Evolutionary conservation across 2,329 filamentous ascomycete genomes (phyloP), one percentile per base, ranked within the genome.

Genomic region (Anthostomella pinea): DNA sequence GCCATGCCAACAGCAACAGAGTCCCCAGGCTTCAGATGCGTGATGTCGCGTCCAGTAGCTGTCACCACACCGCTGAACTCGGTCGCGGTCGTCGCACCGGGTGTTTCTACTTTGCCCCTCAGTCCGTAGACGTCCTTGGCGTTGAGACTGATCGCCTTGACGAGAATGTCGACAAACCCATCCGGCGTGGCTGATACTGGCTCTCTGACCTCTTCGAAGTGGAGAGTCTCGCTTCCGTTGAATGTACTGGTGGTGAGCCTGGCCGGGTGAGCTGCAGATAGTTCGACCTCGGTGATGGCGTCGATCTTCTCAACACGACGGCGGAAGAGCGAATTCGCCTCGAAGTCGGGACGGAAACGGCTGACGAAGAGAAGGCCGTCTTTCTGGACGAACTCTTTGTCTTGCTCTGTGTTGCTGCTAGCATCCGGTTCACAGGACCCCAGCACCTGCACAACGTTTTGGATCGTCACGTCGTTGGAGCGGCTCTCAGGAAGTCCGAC

Each of bases 21-120:
- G 29, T 62, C 56, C 5, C 58, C 53, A 1, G 42, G 11, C 13
- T 43, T 33, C 11, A 60, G 14, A n/a, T 44, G 15, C 2, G 21
- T 21, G 9, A 51, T 38, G 3, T 30, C 30, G 10, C 38, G 7
- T 2, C 57, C 54, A 11, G 48, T 26, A 1, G 42, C 33, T 10
- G 26, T 39, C 1, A 62, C 51, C 3, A 57, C 20, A 13, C 58
- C 59, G n/a, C 27, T 21, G 38, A 52, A 57, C 10, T 63, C 59
- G 6, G 52, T 29, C 2, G 46, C 38, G 9, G 35, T 51, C 1
- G 44, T 38, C 5, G 15, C 16, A 2, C 17, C 10, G 2, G 19
- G 29, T 3, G 54, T 60, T 14, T 59, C 55, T 3, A 50, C 43
- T 15, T 46, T 54, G 0, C 53, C 57, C 9, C 14, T 44, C 13